These are phyloP conservation scores for Aaosphaeria pasadenensis DNA, from an alignment of 2,329 filamentous ascomycete genomes.

Conservation along the genomic window DNA sequence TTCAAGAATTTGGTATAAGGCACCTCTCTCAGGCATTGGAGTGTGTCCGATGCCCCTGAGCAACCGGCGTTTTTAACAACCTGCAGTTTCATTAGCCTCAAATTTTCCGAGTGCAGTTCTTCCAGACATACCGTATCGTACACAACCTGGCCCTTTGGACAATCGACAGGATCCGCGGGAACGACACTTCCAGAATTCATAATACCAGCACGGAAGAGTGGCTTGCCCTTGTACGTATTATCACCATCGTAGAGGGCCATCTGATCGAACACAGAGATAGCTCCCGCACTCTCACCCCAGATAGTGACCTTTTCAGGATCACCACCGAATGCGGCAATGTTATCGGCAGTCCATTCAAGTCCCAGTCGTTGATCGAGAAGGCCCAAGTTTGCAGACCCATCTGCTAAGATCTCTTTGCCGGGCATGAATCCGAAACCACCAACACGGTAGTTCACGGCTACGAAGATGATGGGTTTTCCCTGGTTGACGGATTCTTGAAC, in stretches of 20 bases:
- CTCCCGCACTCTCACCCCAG: conserved; percentile 61
- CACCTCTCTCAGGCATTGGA: conserved; percentile 48
- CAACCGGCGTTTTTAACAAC: conserved; percentile 50
- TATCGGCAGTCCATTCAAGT: conserved; percentile 73
- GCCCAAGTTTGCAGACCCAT: conserved; percentile 68
- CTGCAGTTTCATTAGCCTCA: conserved; percentile 51
- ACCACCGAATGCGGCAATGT: conserved; percentile 74
- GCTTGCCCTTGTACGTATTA: conserved; percentile 69
- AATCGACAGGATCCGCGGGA: conserved; percentile 56
- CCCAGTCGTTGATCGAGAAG: conserved; percentile 70
- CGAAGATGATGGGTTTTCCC: conserved; percentile 68
- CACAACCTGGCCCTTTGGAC: conserved; percentile 61
- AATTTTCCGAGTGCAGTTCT: conserved; percentile 7
- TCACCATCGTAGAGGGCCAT: conserved; percentile 72
- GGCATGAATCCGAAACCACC: conserved; percentile 73
- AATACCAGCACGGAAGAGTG: conserved; percentile 72
- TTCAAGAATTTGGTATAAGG: conserved; percentile 52
- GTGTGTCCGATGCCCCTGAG: conserved; percentile 37
- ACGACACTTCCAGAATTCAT: conserved; percentile 55
- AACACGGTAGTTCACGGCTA: conserved; percentile 75
- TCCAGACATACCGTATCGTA: conserved; percentile 42
- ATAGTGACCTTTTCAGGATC: conserved; percentile 77
- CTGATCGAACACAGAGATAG: conserved; percentile 72
- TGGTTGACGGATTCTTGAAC: conserved; percentile 42
- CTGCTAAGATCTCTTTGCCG: conserved; percentile 64